Evolutionary conservation across 2,329 filamentous ascomycete species (phyloP).

Genomic region (Penicillium decumbens): DNA sequence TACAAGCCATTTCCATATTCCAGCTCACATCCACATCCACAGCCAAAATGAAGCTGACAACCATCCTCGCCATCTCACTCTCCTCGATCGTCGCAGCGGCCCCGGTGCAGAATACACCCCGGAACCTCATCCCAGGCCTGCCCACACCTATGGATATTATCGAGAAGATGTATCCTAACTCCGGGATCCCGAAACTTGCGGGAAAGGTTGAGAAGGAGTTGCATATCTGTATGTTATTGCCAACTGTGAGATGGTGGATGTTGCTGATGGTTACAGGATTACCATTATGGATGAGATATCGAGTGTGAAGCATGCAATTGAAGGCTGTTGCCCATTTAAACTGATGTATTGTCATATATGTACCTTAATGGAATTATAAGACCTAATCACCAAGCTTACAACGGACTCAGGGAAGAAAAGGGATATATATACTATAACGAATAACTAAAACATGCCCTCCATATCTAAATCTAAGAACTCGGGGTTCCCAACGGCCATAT

Average conservation of each 20-base stretch:
- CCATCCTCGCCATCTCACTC: constrained; percentile 11
- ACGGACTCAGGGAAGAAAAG: too few relatives aligned
- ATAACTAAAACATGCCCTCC: constrained; percentile 41
- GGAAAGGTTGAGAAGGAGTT: constrained; percentile 10
- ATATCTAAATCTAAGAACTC: constrained; percentile 45
- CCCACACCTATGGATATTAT: constrained; percentile 9
- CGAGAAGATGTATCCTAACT: constrained; percentile 16
- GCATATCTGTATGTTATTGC: constrained; percentile 10
- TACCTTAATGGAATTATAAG: not conserved
- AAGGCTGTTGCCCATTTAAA: not conserved
- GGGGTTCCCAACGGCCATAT: constrained; percentile 43
- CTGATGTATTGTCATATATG: not conserved
- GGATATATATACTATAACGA: too few relatives aligned
- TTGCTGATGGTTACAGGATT: not conserved
- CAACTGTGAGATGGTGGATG: not conserved
- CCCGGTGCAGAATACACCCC: constrained; percentile 3
- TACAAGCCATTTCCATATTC: not conserved
- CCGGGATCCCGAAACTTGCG: constrained; percentile 12
- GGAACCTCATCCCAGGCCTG: constrained; percentile 8
- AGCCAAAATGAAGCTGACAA: constrained; percentile 16
- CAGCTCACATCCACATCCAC: not conserved
- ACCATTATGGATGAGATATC: not conserved
- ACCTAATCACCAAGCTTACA: too few relatives aligned
- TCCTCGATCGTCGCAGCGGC: constrained; percentile 6
- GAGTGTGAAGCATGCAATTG: not conserved